Evolutionary conservation across 2,329 filamentous ascomycete species (phyloP), one percentile per base, ranked within the genome.

Genomic region (Trichoderma pleuroti): DNA sequence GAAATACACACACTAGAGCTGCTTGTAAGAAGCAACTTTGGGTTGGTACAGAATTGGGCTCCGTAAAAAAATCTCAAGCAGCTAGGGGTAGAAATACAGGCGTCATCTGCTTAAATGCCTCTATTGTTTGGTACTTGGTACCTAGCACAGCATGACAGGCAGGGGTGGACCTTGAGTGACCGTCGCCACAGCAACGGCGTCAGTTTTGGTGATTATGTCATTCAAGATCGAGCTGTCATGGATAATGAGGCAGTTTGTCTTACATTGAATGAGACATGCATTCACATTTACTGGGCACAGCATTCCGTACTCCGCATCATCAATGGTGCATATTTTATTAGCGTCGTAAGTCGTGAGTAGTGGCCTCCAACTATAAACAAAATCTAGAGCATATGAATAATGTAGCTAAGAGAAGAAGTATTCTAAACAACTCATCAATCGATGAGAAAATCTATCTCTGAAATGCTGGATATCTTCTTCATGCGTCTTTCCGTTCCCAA

Each of bases 131-230:
- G 63, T 66, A 24, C 1, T 7, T 6, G 10, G n/a, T 60, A 60
- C 65, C 65, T 67, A 26, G 7, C 34, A 24, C 39, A 67, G 18
- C 18, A 54, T 28, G 36, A 26, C 26, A 28, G n/a, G 14, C 64
- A 68, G 57, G 62, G 52, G 36, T 46, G 54, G 28, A 42, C 28
- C 12, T 28, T 36, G 10, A 18, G 18, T 8, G 16, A 28, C 8
- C 18, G 70, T 71, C 52, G 26, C 66, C 46, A 71, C 66, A 49
- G 70, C 70, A 71, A 71, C 70, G 10, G 24, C 12, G 42, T 11
- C 9, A 21, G 42, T 2, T n/a, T 46, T 49, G 10, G n/a, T 5
- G 26, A 30, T 63, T 63, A 32, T n/a, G 24, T 56, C 5, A 56
- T 56, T 30, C 52, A 30, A 56, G 14, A 56, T 52, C 1, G 2